These are phyloP conservation scores for Saposhnikovia divaricata DNA, from an alignment of 129 eudicot species.

Conservation along the genomic window DNA sequence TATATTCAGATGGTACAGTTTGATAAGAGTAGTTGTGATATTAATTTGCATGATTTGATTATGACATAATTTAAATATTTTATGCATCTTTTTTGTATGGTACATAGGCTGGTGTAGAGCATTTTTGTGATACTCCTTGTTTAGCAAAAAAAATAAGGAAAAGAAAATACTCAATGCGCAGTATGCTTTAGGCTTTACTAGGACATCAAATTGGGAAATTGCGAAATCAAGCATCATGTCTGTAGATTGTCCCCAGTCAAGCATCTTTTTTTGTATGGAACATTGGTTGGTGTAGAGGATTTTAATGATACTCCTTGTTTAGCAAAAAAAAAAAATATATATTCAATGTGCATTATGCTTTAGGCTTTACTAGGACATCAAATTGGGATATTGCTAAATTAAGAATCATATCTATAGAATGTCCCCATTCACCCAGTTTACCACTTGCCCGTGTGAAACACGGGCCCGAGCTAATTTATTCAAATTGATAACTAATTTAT, in stretches of 20 bases:
- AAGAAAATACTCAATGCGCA: not conserved
- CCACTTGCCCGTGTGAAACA: too few species aligned
- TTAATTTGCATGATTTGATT: not conserved
- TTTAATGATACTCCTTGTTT: not conserved
- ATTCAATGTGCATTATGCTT: not conserved
- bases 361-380: not conserved
- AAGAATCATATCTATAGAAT: not conserved
- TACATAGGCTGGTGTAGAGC: not conserved
- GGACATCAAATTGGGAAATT: not conserved
- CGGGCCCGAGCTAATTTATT: too few species aligned
- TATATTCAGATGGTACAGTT: not conserved
- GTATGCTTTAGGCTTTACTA: not conserved
- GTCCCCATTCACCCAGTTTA: too few species aligned
- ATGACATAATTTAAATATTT: not conserved
- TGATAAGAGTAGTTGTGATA: not conserved
- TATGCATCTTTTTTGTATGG: not conserved
- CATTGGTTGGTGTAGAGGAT: not conserved
- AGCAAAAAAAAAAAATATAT: too few species aligned
- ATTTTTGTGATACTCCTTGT: not conserved
- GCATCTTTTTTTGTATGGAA: not conserved
- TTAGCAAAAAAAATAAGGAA: not conserved
- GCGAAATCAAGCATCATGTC: not conserved
- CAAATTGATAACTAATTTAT: too few species aligned
- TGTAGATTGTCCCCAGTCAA: not conserved
- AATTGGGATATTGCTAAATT: not conserved